A percentile compares a stretch with the other conserved stretches of the same genome.
Conservation (phyloP, 2,329 filamentous ascomycete genomes). For the Venturia effusa region DNA sequence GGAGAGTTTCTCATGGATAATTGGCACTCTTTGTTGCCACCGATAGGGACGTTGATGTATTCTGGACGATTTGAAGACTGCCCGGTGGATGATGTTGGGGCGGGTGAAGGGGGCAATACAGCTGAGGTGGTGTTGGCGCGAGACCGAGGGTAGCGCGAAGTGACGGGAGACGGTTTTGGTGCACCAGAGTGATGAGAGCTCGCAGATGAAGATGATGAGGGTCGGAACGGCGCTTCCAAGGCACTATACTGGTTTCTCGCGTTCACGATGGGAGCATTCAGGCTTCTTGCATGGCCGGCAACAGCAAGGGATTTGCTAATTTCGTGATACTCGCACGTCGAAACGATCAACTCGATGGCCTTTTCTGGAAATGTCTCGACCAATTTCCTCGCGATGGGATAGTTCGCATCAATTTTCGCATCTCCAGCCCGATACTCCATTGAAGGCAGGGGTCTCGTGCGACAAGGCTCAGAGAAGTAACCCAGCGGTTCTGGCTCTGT, state of each 20-base stretch:
- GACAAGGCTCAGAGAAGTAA: not conserved
- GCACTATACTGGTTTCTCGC: not conserved
- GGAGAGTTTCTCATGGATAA: not conserved
- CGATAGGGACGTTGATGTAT: not conserved
- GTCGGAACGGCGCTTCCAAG: not conserved
- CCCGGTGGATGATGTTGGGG: not conserved
- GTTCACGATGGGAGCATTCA: not conserved
- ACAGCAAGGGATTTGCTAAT: not conserved
- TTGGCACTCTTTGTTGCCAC: not conserved
- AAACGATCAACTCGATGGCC: not conserved
- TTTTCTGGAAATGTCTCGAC: not conserved
- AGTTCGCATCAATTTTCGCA: not conserved
- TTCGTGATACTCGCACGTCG: not conserved
- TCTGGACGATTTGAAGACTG: not conserved
- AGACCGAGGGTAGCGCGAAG: not conserved
- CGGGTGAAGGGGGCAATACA: not conserved
- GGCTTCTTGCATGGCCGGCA: not conserved
- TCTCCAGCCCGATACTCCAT: not conserved
- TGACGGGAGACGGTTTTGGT: not conserved
- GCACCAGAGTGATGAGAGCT: not conserved
- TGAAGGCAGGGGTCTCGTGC: not conserved
- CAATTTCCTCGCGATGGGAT: not conserved
- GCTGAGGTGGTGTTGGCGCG: not conserved
- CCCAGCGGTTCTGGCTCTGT: not conserved
- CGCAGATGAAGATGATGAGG: not conserved